These are phyloP conservation scores for Plectranthus barbatus DNA, from an alignment of 257 asterid species.

Conservation along the genomic window DNA sequence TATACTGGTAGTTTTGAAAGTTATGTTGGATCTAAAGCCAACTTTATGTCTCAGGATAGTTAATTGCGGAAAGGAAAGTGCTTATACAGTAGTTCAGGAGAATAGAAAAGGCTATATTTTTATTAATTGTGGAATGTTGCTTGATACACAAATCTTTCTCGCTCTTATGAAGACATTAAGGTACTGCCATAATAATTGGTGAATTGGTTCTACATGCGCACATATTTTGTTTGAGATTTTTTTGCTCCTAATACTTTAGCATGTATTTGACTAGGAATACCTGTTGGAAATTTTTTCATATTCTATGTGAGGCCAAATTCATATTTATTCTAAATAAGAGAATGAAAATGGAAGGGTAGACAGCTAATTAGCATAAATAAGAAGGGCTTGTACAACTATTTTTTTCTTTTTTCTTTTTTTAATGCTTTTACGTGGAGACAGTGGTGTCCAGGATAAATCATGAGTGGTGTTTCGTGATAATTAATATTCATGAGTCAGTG, in stretches of 20 bases:
- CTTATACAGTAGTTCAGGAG: not conserved
- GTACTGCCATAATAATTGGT: not conserved
- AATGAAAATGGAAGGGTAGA: not conserved
- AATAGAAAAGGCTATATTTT: not conserved
- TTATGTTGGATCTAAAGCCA: not conserved
- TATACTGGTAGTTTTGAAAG: not conserved
- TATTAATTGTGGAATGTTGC: not conserved
- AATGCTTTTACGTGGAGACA: not conserved
- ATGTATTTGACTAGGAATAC: not conserved
- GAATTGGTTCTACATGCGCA: too few species aligned
- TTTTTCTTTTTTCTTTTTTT: too few species aligned
- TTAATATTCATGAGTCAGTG: not conserved
- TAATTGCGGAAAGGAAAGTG: not conserved
- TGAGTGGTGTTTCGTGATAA: not conserved
- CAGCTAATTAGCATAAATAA: too few species aligned
- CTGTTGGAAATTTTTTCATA: not conserved
- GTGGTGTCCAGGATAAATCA: too few species aligned
- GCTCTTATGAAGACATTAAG: not conserved
- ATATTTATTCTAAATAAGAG: not conserved
- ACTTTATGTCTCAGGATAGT: slow-evolving; percentile 3
- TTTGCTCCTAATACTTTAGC: not conserved
- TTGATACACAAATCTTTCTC: not conserved
- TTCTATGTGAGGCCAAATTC: not conserved
- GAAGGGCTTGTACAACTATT: too few species aligned
- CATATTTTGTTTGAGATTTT: not conserved